Conservation (phyloP, 352 stramenopile species). For the Phytophthora sp. region DNA sequence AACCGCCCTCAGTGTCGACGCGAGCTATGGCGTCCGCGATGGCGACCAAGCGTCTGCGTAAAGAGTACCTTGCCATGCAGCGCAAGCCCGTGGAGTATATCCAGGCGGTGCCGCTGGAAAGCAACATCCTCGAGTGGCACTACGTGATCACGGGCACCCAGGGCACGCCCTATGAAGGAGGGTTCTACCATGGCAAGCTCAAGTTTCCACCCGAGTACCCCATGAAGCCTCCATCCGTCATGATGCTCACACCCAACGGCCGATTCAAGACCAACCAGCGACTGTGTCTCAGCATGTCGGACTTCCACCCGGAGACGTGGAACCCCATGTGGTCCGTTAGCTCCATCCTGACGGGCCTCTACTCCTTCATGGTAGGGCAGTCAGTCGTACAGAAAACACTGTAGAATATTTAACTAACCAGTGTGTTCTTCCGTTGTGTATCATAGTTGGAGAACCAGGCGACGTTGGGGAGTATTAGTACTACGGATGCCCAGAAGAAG, state of each 20-base stretch:
- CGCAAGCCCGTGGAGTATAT: slow-evolving; percentile 93
- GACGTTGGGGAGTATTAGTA: slow-evolving; percentile 91
- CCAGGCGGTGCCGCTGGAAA: slow-evolving; percentile 87
- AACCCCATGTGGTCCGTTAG: slow-evolving; percentile 97
- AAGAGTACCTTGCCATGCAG: slow-evolving; percentile 91
- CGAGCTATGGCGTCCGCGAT: slow-evolving; percentile 75
- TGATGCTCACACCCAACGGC: slow-evolving; percentile 95
- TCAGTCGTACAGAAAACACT: slow-evolving; percentile 30
- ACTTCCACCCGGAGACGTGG: slow-evolving; percentile 96
- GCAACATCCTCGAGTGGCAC: slow-evolving; percentile 96
- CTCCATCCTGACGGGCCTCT: slow-evolving; percentile 95
- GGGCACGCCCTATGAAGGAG: slow-evolving; percentile 85
- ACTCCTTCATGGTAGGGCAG: slow-evolving; percentile 92
- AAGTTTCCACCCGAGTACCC: slow-evolving; percentile 96
- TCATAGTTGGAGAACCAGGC: slow-evolving; percentile 81
- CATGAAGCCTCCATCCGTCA: slow-evolving; percentile 95
- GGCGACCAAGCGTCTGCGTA: slow-evolving; percentile 92
- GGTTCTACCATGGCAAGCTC: slow-evolving; percentile 92
- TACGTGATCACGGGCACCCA: slow-evolving; percentile 91
- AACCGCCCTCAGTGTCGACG: slow-evolving; percentile 2
- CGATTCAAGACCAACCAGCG: slow-evolving; percentile 95
- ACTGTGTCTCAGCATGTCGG: slow-evolving; percentile 95
- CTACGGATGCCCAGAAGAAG: slow-evolving; percentile 81
- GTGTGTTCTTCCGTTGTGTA: slow-evolving; percentile 14
- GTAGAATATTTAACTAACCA: neutral